These are phyloP conservation scores for Phytophthora fragariae DNA, from an alignment of 352 stramenopile genomes.

Conservation along the genomic window DNA sequence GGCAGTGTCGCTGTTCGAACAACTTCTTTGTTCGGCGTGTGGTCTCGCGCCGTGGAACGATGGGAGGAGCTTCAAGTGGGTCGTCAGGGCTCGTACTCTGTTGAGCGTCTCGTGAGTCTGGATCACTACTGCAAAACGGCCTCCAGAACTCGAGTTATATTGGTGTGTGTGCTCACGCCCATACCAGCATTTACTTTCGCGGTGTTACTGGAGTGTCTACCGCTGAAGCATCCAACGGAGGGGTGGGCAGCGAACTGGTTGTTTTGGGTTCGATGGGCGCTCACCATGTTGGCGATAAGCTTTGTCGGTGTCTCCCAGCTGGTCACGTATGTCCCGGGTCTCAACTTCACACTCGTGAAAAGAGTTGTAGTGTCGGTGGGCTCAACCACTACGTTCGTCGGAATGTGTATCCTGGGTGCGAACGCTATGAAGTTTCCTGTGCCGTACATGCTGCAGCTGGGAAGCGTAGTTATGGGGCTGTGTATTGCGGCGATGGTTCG, in stretches of 20 bases:
- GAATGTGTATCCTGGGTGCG: conserved; percentile 5
- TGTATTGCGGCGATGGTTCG: conserved; percentile 14
- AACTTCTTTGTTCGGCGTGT: neutral
- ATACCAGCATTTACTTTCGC: conserved; percentile 7
- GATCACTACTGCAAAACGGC: conserved; percentile 29
- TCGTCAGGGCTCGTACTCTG: conserved; percentile 19
- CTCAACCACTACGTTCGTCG: conserved; percentile 2
- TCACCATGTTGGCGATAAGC: conserved; percentile 6
- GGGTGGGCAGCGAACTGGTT: conserved; percentile 30
- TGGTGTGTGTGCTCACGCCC: conserved; percentile 24
- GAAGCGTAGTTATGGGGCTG: conserved; percentile 1
- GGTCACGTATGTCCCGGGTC: conserved; percentile 8
- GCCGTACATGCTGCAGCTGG: conserved; percentile 18
- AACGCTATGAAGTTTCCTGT: conserved; percentile 16
- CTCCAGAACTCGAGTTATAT: conserved; percentile 13
- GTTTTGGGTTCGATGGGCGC: conserved; percentile 17
- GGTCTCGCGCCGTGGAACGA: conserved; percentile 1
- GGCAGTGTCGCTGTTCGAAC: neutral
- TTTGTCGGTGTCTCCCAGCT: conserved; percentile 10
- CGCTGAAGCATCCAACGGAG: conserved; percentile 13
- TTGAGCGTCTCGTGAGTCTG: conserved; percentile 24
- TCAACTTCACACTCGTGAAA: conserved; percentile 18
- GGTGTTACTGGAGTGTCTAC: conserved; percentile 19
- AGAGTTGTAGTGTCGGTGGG: conserved; percentile 9
- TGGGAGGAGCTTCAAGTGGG: conserved; percentile 28